Evolutionary conservation across 2,329 filamentous ascomycete genomes (phyloP), one percentile per base, ranked within the genome.

Genomic region (Acrodontium crateriforme): DNA sequence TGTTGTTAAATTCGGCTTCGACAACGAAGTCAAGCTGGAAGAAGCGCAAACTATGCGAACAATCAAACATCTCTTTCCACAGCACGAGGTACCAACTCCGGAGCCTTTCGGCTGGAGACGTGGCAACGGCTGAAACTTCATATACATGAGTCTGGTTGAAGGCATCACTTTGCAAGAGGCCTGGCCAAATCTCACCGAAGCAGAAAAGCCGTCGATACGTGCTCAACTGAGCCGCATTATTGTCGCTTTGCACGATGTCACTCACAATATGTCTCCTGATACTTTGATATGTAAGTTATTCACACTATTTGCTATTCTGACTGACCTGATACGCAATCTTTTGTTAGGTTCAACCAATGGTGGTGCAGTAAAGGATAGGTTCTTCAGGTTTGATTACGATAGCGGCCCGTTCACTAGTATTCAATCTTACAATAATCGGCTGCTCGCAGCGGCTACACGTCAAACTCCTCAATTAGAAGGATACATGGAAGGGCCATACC

Each of bases 101-200:
- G 18, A 22, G 12, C 9, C 25, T 5, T 30, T 25, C 23, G 28
- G 28, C 11, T 30, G 28, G 28, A 30, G 11, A 11, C 8, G 14
- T 11, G 9, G 25, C 15, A 16, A 30, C 9, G 28, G 28, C 15
- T 14, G 18, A 22, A 30, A 13, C 3, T 30, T 30, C 16, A 26
- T 30, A 9, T 30, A 30, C 16, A 30, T 30, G 28, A 18, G 18
- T 26, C 28, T 30, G 8, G 16, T 30, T 16, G 9, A 13, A 9
- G 28, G 21, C n/a, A 9, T 11, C 7, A 24, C 28, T 6, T 13
- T 30, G 5, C 18, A n/a, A 25, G 15, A 30, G 28, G 18, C 18
- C 13, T 30, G 28, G 28, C 10, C 20, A 3, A 13, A 12, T 16
- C 28, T 30, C 11, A 5, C 21, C 7, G 20, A 24, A 19, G 21